A percentile compares a stretch with the other conserved stretches of the same genome.
phyloP scores from a whole-genome alignment of 2,329 filamentous ascomycete species.

The Talaromyces sp. region DNA sequence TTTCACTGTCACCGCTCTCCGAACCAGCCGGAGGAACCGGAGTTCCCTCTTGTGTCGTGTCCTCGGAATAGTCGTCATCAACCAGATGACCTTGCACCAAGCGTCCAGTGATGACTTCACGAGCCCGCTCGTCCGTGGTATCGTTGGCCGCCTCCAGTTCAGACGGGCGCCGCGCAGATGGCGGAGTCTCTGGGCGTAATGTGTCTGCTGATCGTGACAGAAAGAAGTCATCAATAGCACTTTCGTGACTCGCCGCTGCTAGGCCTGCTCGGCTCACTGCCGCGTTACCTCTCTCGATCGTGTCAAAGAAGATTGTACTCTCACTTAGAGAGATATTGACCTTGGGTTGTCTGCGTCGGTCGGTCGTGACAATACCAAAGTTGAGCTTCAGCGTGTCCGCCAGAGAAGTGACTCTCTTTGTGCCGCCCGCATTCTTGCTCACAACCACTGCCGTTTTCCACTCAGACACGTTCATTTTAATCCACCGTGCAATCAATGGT shows the following conservation, averaged over 20 bases:
- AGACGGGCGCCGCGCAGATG: slow-evolving; percentile 37
- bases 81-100: slow-evolving; percentile 93
- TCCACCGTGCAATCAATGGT: slow-evolving; percentile 92
- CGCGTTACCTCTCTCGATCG: slow-evolving; percentile 44
- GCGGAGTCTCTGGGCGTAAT: slow-evolving; percentile 33
- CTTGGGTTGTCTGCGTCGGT: slow-evolving; percentile 50
- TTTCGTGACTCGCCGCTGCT: slow-evolving; percentile 1
- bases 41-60: slow-evolving; percentile 58
- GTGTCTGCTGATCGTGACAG: slow-evolving; percentile 20
- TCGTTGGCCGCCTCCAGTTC: slow-evolving; percentile 45
- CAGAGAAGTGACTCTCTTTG: slow-evolving; percentile 92
- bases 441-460: slow-evolving; percentile 93
- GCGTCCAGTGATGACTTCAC: slow-evolving; percentile 86
- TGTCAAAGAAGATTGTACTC: slow-evolving; percentile 72
- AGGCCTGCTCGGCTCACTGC: slow-evolving; percentile 7
- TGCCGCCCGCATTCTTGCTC: slow-evolving; percentile 96
- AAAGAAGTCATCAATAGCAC: slow-evolving; percentile 10
- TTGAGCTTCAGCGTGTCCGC: slow-evolving; percentile 95
- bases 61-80: slow-evolving; percentile 74
- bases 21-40: slow-evolving; percentile 43
- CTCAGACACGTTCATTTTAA: slow-evolving; percentile 76
- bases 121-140: slow-evolving; percentile 75
- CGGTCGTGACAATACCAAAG: slow-evolving; percentile 78
- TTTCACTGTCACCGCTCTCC: slow-evolving; percentile 49
- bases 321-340: slow-evolving; percentile 61